Percentiles rank a stretch among this genome's conserved stretches.
These are phyloP conservation scores for Stereum hirsutum DNA, from an alignment of 1,284 basidiomycete genomes.

Conservation along the genomic window DNA sequence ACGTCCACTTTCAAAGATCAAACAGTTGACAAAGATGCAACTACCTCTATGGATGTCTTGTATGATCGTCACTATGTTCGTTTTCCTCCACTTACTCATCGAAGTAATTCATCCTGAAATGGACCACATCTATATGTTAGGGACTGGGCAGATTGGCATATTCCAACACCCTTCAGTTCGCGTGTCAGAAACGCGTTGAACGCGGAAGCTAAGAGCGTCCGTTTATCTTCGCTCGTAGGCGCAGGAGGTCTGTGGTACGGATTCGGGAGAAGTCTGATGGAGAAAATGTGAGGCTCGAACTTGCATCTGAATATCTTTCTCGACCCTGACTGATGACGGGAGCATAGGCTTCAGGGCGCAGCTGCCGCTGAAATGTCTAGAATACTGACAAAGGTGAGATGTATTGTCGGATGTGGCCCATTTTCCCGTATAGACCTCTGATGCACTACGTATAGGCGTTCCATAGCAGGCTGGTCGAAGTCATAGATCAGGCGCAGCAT, in stretches of 20 bases:
- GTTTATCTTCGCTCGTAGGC: conserved; percentile 72
- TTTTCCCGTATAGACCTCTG: conserved; percentile 1
- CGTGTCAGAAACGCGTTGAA: conserved; percentile 79
- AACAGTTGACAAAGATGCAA: conserved; percentile 61
- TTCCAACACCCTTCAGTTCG: conserved; percentile 67
- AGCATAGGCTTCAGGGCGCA: conserved; percentile 57
- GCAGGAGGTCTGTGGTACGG: conserved; percentile 87
- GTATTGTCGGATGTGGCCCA: conserved; percentile 5
- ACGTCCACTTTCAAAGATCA: conserved; percentile 46
- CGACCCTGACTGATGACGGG: neutral
- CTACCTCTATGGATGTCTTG: conserved; percentile 85
- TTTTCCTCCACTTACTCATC: conserved; percentile 3
- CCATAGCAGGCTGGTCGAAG: conserved; percentile 64
- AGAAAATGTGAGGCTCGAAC: conserved; percentile 70
- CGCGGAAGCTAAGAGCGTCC: conserved; percentile 76
- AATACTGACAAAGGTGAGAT: conserved; percentile 54
- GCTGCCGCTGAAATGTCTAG: conserved; percentile 62
- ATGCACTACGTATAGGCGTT: conserved; percentile 50
- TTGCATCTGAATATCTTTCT: too few relatives aligned
- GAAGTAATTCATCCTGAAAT: neutral
- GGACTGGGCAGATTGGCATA: conserved; percentile 79
- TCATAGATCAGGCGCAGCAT: conserved; percentile 87
- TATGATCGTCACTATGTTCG: conserved; percentile 74
- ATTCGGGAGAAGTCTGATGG: conserved; percentile 76
- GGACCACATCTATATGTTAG: conserved; percentile 25